Percentiles rank a stretch among this genome's conserved stretches.
phyloP scores from a whole-genome alignment of 2,329 filamentous ascomycete species.

The Talaromyces amestolkiae region DNA sequence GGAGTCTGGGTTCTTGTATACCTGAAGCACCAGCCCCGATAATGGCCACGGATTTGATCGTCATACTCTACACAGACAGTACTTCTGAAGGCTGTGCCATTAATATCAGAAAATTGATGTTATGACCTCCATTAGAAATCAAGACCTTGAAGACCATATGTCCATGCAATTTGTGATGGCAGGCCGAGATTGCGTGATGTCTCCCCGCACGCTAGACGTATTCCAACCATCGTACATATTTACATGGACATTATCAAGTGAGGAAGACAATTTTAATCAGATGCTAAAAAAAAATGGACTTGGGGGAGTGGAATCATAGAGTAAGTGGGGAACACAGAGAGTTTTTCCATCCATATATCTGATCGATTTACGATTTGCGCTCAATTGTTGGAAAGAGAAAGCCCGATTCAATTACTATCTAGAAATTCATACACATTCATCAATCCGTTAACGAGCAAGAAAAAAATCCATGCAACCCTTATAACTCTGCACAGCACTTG shows the following conservation, averaged over 20 bases:
- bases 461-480: not conserved
- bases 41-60: conserved; percentile 28
- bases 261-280: too few species aligned
- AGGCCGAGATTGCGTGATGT: conserved; percentile 9
- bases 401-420: conserved; percentile 18
- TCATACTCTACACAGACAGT: not conserved
- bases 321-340: too few species aligned
- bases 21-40: conserved; percentile 33
- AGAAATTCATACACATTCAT: conserved; percentile 8
- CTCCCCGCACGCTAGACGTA: conserved; percentile 8
- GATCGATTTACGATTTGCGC: too few species aligned
- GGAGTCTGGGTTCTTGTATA: conserved; percentile 13
- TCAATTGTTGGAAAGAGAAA: not conserved
- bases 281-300: too few species aligned
- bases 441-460: conserved; percentile 10
- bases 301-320: too few species aligned
- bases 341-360: too few species aligned
- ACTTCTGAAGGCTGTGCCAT: not conserved
- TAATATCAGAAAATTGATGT: not conserved
- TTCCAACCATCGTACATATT: not conserved
- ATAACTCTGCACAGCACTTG: conserved; percentile 1
- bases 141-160: not conserved
- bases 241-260: too few species aligned
- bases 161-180: conserved; percentile 2
- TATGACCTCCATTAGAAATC: not conserved